Conservation (phyloP, 352 stramenopile species). For the Plasmopara halstedii region DNA sequence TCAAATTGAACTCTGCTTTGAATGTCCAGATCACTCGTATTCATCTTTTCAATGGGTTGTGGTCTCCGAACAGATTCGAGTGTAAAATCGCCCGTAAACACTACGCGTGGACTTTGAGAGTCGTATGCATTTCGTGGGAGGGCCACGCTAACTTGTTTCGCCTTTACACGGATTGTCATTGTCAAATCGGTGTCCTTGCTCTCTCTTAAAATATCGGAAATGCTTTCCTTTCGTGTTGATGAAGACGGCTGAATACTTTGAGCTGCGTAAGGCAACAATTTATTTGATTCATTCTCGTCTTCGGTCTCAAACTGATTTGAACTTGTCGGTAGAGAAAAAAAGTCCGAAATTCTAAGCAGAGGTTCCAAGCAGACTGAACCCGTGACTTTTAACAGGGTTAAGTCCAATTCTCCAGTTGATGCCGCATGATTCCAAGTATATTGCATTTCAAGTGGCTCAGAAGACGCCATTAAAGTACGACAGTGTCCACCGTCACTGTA, state of each 20-base stretch:
- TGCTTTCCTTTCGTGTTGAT: constrained; percentile 33
- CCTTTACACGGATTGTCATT: constrained; percentile 35
- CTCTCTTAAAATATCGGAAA: constrained; percentile 43
- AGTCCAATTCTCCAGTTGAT: constrained; percentile 38
- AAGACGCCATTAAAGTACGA: constrained; percentile 33
- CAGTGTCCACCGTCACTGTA: constrained; percentile 10
- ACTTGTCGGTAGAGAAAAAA: constrained; percentile 41
- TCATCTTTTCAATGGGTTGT: constrained; percentile 7
- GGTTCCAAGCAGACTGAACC: constrained; percentile 48
- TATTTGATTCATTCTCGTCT: background rate
- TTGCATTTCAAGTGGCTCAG: constrained; percentile 29
- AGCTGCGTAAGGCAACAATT: constrained; percentile 1
- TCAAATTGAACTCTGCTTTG: constrained; percentile 60
- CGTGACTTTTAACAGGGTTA: constrained; percentile 39
- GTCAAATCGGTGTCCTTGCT: constrained; percentile 35
- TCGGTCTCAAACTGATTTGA: constrained; percentile 2
- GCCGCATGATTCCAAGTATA: constrained; percentile 57
- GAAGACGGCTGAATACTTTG: constrained; percentile 10
- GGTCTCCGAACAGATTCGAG: constrained; percentile 50
- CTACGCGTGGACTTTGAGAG: constrained; percentile 32
- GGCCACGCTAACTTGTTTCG: constrained; percentile 42
- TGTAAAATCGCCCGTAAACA: constrained; percentile 47
- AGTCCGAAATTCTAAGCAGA: constrained; percentile 36
- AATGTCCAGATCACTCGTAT: constrained; percentile 44
- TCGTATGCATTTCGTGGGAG: constrained; percentile 50